Conservation (phyloP, 75 land plant species). For the Isoetes taiwanensis region DNA sequence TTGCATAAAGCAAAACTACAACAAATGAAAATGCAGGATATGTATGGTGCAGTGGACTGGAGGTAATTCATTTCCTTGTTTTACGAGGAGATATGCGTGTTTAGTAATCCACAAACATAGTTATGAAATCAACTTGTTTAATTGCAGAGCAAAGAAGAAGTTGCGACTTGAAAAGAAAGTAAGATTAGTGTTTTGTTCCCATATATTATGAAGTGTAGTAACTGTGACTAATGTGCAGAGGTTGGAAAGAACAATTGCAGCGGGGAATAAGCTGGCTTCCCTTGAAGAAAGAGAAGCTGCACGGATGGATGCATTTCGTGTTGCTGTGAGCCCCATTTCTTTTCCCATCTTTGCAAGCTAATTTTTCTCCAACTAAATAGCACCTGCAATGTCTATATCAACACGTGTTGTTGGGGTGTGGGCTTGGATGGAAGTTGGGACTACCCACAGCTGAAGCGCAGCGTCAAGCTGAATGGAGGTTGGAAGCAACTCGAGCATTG, state of each 20-base stretch:
- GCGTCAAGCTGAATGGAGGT: slow-evolving; percentile 32
- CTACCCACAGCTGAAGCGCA: slow-evolving; percentile 32
- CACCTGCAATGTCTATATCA: too few relatives aligned
- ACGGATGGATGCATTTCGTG: slow-evolving; percentile 40
- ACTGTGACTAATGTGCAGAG: slow-evolving; percentile 9
- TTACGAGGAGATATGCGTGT: background rate
- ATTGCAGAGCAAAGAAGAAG: slow-evolving; percentile 31
- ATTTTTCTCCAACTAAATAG: too few relatives aligned
- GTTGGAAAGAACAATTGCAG: slow-evolving; percentile 29
- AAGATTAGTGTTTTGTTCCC: background rate
- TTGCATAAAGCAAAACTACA: slow-evolving; percentile 23
- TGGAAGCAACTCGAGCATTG: slow-evolving; percentile 29
- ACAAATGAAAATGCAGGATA: slow-evolving; percentile 26
- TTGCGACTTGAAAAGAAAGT: slow-evolving; percentile 29
- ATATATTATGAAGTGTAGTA: too few relatives aligned
- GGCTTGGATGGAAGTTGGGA: slow-evolving; percentile 24
- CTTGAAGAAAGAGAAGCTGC: slow-evolving; percentile 32
- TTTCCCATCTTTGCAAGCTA: slow-evolving; percentile 5
- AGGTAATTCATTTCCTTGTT: slow-evolving; percentile 8
- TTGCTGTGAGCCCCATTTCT: slow-evolving; percentile 20
- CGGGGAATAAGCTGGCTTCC: slow-evolving; percentile 31
- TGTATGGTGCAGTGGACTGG: slow-evolving; percentile 40
- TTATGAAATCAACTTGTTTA: background rate
- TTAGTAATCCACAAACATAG: background rate
- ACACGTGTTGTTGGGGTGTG: too few relatives aligned